Conservation (phyloP, 202 grass and related monocot species). For the Panicum virgatum region DNA sequence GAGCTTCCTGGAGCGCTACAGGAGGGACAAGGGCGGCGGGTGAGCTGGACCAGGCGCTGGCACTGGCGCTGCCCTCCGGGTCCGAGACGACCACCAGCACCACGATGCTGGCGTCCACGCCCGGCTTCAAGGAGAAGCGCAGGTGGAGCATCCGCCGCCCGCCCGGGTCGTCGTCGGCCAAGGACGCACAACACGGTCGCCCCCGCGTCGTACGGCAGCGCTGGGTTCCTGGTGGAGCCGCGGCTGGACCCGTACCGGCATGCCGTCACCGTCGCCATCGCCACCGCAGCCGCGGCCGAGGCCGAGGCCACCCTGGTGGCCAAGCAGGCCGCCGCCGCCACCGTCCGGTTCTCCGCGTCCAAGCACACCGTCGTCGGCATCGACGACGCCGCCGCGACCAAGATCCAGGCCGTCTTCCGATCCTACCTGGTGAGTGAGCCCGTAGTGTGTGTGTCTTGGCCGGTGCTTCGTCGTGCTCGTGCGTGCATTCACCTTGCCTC, state of each 20-base stretch:
- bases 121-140: no score
- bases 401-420: conserved; percentile 87
- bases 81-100: no score
- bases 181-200: no score
- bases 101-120: no score
- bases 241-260: conserved; percentile 47
- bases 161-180: no score
- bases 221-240: conserved; percentile 45
- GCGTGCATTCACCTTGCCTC: background rate
- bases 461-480: rapidly evolving
- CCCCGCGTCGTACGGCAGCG: no score
- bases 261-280: conserved; percentile 59
- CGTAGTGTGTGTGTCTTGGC: no score
- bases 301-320: conserved; percentile 65
- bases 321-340: conserved; percentile 62
- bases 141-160: no score
- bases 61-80: no score
- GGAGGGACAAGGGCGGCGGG: no score
- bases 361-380: conserved; percentile 47
- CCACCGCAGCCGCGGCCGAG: conserved; percentile 55
- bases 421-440: conserved; percentile 84
- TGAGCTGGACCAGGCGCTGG: no score
- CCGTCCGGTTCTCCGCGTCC: conserved; percentile 56
- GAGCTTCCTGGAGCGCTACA: no score
- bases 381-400: conserved; percentile 71